A percentile compares a stretch with the other conserved stretches of the same genome.
Conservation (phyloP, 2,329 filamentous ascomycete species). For the Geosmithia putterillii region DNA sequence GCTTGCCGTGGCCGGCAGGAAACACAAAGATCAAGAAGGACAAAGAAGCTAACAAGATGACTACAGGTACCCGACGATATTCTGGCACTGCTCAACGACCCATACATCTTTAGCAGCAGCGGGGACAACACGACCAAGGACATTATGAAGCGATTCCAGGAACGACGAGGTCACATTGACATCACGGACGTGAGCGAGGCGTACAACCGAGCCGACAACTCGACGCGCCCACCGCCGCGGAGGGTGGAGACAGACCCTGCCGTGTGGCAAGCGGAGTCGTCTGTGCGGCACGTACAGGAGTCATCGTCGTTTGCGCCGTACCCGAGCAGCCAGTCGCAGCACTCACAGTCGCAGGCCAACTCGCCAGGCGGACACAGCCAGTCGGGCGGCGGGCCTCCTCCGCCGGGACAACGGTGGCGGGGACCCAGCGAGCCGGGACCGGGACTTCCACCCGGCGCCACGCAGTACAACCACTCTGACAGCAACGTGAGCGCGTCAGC, state of each 20-base stretch:
- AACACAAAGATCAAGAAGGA: neutral
- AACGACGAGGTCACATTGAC: conserved; percentile 52
- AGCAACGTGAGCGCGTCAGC: conserved; percentile 25
- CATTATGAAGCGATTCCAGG: conserved; percentile 85
- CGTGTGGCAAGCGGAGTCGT: conserved; percentile 72
- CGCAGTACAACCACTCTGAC: conserved; percentile 31
- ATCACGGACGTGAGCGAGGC: conserved; percentile 46
- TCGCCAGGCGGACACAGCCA: no score
- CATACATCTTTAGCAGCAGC: conserved; percentile 65
- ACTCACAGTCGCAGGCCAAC: no score
- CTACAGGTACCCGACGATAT: conserved; percentile 83
- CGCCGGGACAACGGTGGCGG: conserved; percentile 30
- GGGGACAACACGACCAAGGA: conserved; percentile 94
- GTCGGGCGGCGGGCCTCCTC: no score
- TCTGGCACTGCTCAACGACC: conserved; percentile 74
- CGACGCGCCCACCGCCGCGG: conserved; percentile 38
- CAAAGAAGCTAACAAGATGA: neutral
- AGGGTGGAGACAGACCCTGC: conserved; percentile 81
- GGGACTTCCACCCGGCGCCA: neutral
- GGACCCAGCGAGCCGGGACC: conserved; percentile 16
- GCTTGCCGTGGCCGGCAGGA: no score
- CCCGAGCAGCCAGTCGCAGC: conserved; percentile 18
- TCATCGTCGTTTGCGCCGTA: conserved; percentile 27
- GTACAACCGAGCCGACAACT: conserved; percentile 45
- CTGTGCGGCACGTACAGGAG: conserved; percentile 65